These are phyloP conservation scores for Quercus alba DNA, from an alignment of 306 rosid species.

Conservation along the genomic window DNA sequence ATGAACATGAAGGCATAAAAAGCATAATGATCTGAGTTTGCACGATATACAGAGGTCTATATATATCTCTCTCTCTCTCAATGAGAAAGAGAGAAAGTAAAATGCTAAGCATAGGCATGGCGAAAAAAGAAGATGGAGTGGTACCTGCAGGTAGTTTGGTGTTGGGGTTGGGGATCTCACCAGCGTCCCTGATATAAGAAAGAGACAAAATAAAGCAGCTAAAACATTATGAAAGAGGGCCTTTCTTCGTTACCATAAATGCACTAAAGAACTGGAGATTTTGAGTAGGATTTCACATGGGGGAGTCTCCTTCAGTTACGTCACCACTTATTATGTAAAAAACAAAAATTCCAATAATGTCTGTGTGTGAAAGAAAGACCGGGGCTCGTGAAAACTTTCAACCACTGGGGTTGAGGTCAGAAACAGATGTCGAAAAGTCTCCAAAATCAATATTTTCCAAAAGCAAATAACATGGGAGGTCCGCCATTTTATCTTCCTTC, in stretches of 20 bases:
- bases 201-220: background rate
- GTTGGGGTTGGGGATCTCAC: background rate
- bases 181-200: background rate
- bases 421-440: conserved; percentile 25
- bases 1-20: too few relatives aligned
- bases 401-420: conserved; percentile 23
- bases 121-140: background rate
- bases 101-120: background rate
- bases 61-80: too few relatives aligned
- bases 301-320: conserved; percentile 33
- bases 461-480: conserved; percentile 11
- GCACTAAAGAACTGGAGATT: conserved; percentile 22
- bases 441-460: conserved; percentile 26
- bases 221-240: background rate
- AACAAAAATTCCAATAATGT: conserved; percentile 25
- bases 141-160: background rate
- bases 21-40: too few relatives aligned
- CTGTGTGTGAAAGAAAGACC: conserved; percentile 12
- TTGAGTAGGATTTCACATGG: conserved; percentile 44
- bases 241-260: conserved; percentile 25
- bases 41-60: too few relatives aligned
- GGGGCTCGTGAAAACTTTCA: conserved; percentile 5
- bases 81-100: too few relatives aligned
- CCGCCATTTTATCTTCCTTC: too few relatives aligned
- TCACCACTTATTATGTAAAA: conserved; percentile 9